Evolutionary conservation across 805 yeast genomes (phyloP), one percentile per base, ranked within the genome.

Genomic region (Lipomyces orientalis): DNA sequence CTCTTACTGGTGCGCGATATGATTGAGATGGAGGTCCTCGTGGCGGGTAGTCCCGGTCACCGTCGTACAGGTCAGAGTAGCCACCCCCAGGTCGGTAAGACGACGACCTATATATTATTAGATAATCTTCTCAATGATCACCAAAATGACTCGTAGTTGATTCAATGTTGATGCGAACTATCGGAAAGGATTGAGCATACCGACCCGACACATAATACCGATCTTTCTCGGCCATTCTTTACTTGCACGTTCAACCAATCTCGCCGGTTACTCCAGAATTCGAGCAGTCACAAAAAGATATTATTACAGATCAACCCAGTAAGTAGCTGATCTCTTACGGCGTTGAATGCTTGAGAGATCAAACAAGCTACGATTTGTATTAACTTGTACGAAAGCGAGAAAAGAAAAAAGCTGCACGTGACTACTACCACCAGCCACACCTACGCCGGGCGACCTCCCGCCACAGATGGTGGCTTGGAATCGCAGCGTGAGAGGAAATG

Each of bases 221-320:
- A n/a, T 61, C 65, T 55, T 55, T 65, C 29, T 62, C 65, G 4
- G 65, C 60, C 68, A 65, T 65, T n/a, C 31, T 4, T 35, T 35
- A 10, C 39, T 35, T 5, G 14, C 49, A 16, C 43, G 5, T 7
- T 43, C 19, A 6, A 6, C 8, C 22, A n/a, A n/a, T n/a, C 22
- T 3, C 22, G 16, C n/a, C 22, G n/a, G 49, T 43, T 37, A 16
- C 43, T 12, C 43, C 43, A 37, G 10, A 37, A 4, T 37, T 25
- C 29, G 29, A 25, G 43, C 16, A 37, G 43, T 37, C 12, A 12
- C 43, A 16, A 12, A 35, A 12, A 37, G n/a, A 12, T 37, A 4
- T 9, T 37, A 12, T 37, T 12, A 37, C 16, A 37, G 16, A 25
- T 16, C 43, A 3, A 37, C 10, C 43, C 43, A 16, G 16, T 37